phyloP scores from a whole-genome alignment of 495 filamentous ascomycete species.

The Rhypophila decipiens region DNA sequence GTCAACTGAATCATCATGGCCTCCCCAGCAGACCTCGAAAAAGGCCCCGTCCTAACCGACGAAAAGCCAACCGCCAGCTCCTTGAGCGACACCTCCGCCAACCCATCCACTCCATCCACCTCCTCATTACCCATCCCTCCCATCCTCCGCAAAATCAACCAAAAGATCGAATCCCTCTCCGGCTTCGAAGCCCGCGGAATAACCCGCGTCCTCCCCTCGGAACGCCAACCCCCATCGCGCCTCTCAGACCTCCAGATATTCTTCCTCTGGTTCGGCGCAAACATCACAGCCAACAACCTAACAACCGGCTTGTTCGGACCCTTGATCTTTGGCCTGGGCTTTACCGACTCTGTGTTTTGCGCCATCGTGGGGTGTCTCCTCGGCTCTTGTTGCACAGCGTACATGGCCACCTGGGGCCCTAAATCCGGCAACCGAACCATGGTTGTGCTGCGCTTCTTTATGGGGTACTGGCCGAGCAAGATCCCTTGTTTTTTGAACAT shows the following conservation, averaged over 20 bases:
- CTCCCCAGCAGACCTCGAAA: not conserved
- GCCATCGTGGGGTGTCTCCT: conserved; percentile 56
- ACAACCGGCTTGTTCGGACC: conserved; percentile 69
- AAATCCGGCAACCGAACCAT: conserved; percentile 64
- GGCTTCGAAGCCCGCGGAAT: conserved; percentile 64
- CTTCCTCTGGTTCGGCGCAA: conserved; percentile 69
- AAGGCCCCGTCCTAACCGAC: not conserved
- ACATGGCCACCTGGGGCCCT: conserved; percentile 70
- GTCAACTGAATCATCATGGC: not conserved
- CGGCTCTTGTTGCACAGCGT: conserved; percentile 56
- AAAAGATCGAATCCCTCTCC: conserved; percentile 31
- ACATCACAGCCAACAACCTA: conserved; percentile 70
- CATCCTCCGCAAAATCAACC: conserved; percentile 12
- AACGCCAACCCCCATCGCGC: conserved; percentile 53
- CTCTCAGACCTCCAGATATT: conserved; percentile 60
- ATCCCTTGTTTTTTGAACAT: conserved; percentile 66
- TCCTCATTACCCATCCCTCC: not conserved
- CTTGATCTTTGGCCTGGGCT: conserved; percentile 60
- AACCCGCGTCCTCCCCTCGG: conserved; percentile 55
- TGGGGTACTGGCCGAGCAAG: conserved; percentile 79
- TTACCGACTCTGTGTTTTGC: conserved; percentile 59
- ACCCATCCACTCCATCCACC: not conserved
- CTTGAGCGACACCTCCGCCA: not conserved
- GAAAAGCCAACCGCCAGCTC: not conserved
- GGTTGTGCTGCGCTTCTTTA: conserved; percentile 64